A percentile compares a stretch with the other conserved stretches of the same genome.
phyloP scores from a whole-genome alignment of 495 filamentous ascomycete species.

The Penicillium riverlandense region DNA sequence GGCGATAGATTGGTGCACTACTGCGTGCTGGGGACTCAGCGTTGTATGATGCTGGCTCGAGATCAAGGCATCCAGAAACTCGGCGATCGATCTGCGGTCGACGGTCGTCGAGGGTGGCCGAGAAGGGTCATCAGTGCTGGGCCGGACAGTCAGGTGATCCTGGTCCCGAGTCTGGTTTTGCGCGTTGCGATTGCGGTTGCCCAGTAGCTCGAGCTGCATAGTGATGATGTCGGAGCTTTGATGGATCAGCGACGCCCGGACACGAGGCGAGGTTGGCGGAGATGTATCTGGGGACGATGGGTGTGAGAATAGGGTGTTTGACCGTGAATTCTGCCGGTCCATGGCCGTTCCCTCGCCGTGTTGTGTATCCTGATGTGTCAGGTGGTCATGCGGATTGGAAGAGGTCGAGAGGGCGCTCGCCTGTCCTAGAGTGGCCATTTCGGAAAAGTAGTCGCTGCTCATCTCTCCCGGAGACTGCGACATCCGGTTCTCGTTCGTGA shows the following conservation, averaged over 20 bases:
- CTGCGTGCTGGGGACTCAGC: constrained; percentile 6
- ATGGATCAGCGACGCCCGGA: constrained; percentile 39
- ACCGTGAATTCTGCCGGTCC: constrained; percentile 25
- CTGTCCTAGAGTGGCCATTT: constrained; percentile 19
- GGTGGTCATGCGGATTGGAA: constrained; percentile 7
- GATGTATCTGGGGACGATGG: constrained; percentile 35
- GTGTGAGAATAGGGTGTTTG: constrained; percentile 37
- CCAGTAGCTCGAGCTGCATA: constrained; percentile 39
- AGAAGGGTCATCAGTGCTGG: constrained; percentile 7
- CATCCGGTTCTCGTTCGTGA: constrained; percentile 31
- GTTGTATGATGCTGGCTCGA: constrained; percentile 12
- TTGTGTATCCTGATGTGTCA: constrained; percentile 2
- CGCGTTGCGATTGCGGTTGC: constrained; percentile 25
- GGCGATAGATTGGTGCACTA: background rate
- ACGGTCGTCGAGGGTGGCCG: constrained; percentile 5
- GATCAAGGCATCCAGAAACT: constrained; percentile 31
- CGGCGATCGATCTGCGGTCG: constrained; percentile 28
- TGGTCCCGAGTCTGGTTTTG: constrained; percentile 7
- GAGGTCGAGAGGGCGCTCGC: constrained; percentile 14
- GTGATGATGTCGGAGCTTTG: constrained; percentile 42
- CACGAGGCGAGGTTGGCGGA: constrained; percentile 38
- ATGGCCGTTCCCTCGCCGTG: constrained; percentile 4
- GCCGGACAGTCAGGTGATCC: constrained; percentile 10
- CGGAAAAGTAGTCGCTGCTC: constrained; percentile 25
- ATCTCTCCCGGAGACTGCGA: constrained; percentile 34